Conservation (phyloP, 768 basidiomycete genomes). For the Lactifluus subvellereus region DNA sequence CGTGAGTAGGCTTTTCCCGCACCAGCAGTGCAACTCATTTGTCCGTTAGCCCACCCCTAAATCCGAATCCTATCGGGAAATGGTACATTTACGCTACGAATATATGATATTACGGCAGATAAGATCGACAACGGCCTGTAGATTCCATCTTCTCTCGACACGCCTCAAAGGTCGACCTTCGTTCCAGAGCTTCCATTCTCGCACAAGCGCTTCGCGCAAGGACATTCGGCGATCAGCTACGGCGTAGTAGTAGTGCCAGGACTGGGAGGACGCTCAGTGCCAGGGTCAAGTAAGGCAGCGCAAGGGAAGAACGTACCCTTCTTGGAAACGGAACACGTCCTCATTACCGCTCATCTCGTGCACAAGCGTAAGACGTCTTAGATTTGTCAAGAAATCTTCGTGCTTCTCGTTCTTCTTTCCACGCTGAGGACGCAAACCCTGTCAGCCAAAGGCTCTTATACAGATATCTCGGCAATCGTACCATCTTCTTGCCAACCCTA, state of each 20-base stretch:
- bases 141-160: neutral
- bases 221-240: too few relatives aligned
- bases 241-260: neutral
- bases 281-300: neutral
- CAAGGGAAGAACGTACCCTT: slow-evolving; percentile 13
- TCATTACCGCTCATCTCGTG: slow-evolving; percentile 31
- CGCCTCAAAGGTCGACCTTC: neutral
- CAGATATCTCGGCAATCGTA: slow-evolving; percentile 11
- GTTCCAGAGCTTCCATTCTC: neutral
- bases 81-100: too few relatives aligned
- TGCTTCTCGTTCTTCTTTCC: slow-evolving; percentile 33
- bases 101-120: neutral
- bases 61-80: too few relatives aligned
- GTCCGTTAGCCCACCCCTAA: too few relatives aligned
- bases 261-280: neutral
- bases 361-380: slow-evolving; percentile 38
- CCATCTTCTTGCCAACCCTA: slow-evolving; percentile 33
- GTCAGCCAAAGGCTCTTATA: neutral
- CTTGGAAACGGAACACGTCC: slow-evolving; percentile 24
- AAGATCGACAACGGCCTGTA: neutral
- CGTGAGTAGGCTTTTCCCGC: too few relatives aligned
- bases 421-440: slow-evolving; percentile 24
- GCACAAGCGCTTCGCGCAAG: neutral
- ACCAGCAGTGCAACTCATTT: too few relatives aligned
- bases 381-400: slow-evolving; percentile 37